Conservation (phyloP, 495 filamentous ascomycete species). For the Penicillium malachiteum region DNA sequence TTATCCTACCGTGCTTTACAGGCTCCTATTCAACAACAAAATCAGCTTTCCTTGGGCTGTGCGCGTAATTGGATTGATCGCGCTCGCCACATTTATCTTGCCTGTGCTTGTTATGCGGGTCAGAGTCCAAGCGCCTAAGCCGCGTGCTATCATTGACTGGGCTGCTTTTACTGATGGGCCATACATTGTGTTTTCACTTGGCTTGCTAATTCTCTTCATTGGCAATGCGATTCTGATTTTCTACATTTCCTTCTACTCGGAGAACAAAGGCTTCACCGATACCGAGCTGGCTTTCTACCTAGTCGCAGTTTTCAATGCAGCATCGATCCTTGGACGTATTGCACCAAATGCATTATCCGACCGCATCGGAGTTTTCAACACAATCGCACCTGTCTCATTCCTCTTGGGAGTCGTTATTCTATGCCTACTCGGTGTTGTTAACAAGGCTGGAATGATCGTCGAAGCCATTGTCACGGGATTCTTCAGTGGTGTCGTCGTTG, state of each 20-base stretch:
- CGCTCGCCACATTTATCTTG: conserved; percentile 42
- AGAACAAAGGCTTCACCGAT: conserved; percentile 4
- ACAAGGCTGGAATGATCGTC: conserved; percentile 32
- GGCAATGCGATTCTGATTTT: conserved; percentile 34
- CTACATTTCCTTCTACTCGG: conserved; percentile 27
- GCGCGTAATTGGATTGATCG: conserved; percentile 49
- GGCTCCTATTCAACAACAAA: conserved; percentile 29
- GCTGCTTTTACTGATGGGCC: conserved; percentile 31
- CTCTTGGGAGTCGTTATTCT: conserved; percentile 30
- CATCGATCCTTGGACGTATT: conserved; percentile 38
- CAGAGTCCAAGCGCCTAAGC: conserved; percentile 25
- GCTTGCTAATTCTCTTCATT: conserved; percentile 24
- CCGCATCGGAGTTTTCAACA: conserved; percentile 35
- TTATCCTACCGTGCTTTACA: conserved; percentile 52
- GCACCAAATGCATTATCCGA: conserved; percentile 37
- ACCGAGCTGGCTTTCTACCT: conserved; percentile 34
- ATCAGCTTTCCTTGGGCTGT: conserved; percentile 54
- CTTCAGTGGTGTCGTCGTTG: conserved; percentile 31
- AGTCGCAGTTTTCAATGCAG: conserved; percentile 43
- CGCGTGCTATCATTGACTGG: conserved; percentile 26
- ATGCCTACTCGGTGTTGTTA: conserved; percentile 28
- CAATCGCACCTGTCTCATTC: conserved; percentile 27
- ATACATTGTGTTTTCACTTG: conserved; percentile 31
- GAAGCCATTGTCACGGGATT: conserved; percentile 20
- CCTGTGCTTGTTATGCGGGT: conserved; percentile 38